Percentiles rank a stretch among this genome's conserved stretches.
Conservation (phyloP, 176 grass and related monocot species). For the Phoenix roebelenii region DNA sequence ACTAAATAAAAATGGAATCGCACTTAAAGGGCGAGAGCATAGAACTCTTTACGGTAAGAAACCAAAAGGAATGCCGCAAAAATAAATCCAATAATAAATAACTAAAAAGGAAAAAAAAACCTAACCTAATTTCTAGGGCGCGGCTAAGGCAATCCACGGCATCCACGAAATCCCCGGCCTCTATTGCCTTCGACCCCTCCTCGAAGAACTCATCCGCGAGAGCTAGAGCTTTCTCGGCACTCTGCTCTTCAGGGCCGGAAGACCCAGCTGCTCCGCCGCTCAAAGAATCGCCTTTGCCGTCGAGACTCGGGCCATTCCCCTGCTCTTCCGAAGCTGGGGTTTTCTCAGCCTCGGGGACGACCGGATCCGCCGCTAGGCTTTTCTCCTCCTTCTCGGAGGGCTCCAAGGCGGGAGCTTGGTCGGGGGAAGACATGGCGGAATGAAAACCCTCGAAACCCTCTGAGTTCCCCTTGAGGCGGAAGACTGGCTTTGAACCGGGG, state of each 20-base stretch:
- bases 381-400: neutral
- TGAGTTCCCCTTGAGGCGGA: neutral
- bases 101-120: constrained; percentile 9
- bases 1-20: too few relatives aligned
- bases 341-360: neutral
- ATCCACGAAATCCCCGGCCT: constrained; percentile 66
- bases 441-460: neutral
- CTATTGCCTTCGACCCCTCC: constrained; percentile 70
- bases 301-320: neutral
- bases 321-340: neutral
- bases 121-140: constrained; percentile 89
- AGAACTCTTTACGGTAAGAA: neutral
- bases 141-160: constrained; percentile 84
- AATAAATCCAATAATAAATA: neutral
- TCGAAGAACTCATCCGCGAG: constrained; percentile 65
- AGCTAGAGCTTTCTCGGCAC: constrained; percentile 47
- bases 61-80: neutral
- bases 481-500: too few relatives aligned
- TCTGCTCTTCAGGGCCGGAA: neutral
- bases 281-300: neutral
- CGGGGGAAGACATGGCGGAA: neutral
- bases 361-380: neutral
- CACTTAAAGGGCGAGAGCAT: too few relatives aligned
- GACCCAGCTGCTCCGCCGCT: neutral
- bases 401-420: neutral